Evolutionary conservation across 176 grass and related monocot genomes (phyloP), one percentile per base, ranked within the genome.

Genomic region (Lolium perenne): DNA sequence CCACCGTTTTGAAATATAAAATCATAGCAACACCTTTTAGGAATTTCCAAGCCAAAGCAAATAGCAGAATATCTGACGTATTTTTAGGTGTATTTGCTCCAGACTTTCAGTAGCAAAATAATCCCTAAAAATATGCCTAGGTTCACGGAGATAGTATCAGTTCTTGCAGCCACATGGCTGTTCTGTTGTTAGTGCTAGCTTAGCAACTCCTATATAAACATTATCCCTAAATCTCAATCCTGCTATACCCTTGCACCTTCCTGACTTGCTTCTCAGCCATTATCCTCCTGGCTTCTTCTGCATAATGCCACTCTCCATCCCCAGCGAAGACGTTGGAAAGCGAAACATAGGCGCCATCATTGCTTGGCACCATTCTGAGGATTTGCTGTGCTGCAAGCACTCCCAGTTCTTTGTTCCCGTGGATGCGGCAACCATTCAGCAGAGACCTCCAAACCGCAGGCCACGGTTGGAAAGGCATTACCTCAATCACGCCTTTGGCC

Each of bases 391-490:
- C 80, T 17, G 92, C 89, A 66, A 91, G 17, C 81, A 86, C 80
- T 7, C 88, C 70, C 1, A 89, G 82, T 54, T 91, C 80, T 78
- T 89, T 89, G 50, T 87, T 84, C 62, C 83, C 83, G 12, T 94
- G 86, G 78, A 86, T 89, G 35, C 89, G 83, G 23, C 92, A 94
- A n/a, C 92, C 92, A 23, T 90, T 94, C 89, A 91, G 70, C 23
- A 94, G 75, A n/a, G 83, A 86, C 81, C 86, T 88, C 92, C 92
- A 94, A 38, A 86, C 76, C 23, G 75, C 75, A 81, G 89, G 83
- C 89, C 92, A 94, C 1, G 86, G 89, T 18, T 89, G 80, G 75
- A 88, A 91, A 6, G 86, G 83, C 88, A 94, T 94, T 38, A 80
- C 77, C 7, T 87, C 46, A 8, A 94, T 81, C 38, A 88, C 53